Conservation (phyloP, 2,329 filamentous ascomycete species). For the Thelonectria discophora region DNA sequence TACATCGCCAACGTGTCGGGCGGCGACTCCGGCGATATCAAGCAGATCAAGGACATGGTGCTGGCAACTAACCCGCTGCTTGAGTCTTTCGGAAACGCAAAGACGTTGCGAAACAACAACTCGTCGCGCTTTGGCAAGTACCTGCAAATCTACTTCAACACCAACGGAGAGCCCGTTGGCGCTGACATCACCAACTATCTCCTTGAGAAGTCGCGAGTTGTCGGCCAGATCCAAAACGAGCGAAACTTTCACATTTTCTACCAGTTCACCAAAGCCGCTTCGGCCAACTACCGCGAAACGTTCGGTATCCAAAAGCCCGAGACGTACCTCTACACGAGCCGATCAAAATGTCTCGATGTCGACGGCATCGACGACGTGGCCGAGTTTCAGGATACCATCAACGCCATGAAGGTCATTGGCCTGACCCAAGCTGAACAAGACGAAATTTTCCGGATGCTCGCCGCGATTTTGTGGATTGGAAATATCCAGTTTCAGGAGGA, state of each 20-base stretch:
- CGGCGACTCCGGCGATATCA: conserved; percentile 83
- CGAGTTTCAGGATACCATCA: conserved; percentile 88
- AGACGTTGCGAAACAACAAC: conserved; percentile 98
- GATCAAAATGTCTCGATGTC: conserved; percentile 93
- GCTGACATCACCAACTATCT: conserved; percentile 99
- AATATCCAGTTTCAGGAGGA: conserved; percentile 93
- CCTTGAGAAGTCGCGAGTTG: conserved; percentile 92
- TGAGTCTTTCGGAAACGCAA: conserved; percentile 98
- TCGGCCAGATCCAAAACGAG: conserved; percentile 94
- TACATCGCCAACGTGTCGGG: conserved; percentile 98
- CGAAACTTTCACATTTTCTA: conserved; percentile 99
- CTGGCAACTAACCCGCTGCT: conserved; percentile 96
- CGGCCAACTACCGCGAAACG: conserved; percentile 83
- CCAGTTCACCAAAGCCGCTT: conserved; percentile 95
- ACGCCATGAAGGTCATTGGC: conserved; percentile 96
- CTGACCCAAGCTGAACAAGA: conserved; percentile 89
- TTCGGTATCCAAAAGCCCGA: conserved; percentile 93
- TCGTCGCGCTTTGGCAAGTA: conserved; percentile 99
- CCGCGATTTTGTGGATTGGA: conserved; percentile 91
- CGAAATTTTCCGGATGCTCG: conserved; percentile 94
- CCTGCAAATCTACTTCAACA: conserved; percentile 95
- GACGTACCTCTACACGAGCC: conserved; percentile 92
- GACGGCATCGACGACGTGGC: conserved; percentile 90
- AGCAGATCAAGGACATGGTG: conserved; percentile 99
- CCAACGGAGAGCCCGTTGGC: conserved; percentile 88